Conservation (phyloP, 2,329 filamentous ascomycete species). For the Polychaeton citri region DNA sequence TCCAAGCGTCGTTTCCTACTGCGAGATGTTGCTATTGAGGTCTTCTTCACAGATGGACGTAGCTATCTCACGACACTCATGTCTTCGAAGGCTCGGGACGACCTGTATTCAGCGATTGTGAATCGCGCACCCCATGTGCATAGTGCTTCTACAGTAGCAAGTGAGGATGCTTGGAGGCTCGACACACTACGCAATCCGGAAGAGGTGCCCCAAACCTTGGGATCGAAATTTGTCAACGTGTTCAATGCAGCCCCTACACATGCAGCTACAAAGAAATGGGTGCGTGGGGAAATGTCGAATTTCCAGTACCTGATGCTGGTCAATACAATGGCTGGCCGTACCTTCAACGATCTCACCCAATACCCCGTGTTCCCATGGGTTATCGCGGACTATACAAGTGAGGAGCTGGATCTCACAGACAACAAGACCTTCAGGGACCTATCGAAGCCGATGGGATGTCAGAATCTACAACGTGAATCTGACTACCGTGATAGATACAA, state of each 20-base stretch:
- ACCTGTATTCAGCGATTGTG: conserved; percentile 63
- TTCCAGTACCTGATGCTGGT: conserved; percentile 98
- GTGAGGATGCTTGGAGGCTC: conserved; percentile 83
- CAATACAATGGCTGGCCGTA: conserved; percentile 92
- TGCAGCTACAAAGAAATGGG: conserved; percentile 78
- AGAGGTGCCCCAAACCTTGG: conserved; percentile 53
- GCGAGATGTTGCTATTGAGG: conserved; percentile 87
- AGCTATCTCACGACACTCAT: conserved; percentile 87
- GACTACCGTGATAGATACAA: conserved; percentile 77
- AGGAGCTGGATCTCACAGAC: conserved; percentile 76
- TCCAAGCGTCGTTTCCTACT: conserved; percentile 93
- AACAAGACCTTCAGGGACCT: conserved; percentile 80
- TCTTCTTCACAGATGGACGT: conserved; percentile 92
- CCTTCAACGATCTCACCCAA: conserved; percentile 95
- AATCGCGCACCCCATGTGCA: conserved; percentile 65
- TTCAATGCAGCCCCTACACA: conserved; percentile 76
- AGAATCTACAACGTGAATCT: conserved; percentile 59
- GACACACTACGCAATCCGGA: conserved; percentile 64
- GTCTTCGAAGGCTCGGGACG: conserved; percentile 59
- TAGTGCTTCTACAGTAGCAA: conserved; percentile 45
- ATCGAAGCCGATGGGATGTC: conserved; percentile 91
- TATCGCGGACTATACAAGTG: conserved; percentile 85
- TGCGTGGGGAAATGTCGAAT: conserved; percentile 90
- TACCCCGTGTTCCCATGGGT: conserved; percentile 99
- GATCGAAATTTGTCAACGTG: conserved; percentile 81